phyloP scores from a whole-genome alignment of 2,329 filamentous ascomycete genomes.

The Arthrinium puccinioides region DNA sequence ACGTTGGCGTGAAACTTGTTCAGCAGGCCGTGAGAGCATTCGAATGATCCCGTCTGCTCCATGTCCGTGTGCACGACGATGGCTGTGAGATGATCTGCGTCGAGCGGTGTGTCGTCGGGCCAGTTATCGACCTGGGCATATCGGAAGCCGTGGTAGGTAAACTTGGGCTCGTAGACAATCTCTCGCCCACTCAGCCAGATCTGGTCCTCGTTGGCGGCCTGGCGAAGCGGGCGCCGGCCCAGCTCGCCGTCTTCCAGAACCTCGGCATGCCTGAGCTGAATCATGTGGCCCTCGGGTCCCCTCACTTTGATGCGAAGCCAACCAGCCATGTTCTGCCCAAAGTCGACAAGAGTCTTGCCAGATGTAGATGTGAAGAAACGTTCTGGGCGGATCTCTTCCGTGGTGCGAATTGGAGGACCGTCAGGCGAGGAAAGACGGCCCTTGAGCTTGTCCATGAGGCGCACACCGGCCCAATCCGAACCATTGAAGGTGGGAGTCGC shows the following conservation, averaged over 20 bases:
- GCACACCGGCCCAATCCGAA: slow-evolving; percentile 20
- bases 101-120: slow-evolving; percentile 8
- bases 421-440: slow-evolving; percentile 21
- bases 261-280: slow-evolving; percentile 44
- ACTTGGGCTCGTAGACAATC: slow-evolving; percentile 29
- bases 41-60: slow-evolving; percentile 35
- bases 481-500: slow-evolving; percentile 30
- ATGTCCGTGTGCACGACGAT: slow-evolving; percentile 14
- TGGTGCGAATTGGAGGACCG: slow-evolving; percentile 22
- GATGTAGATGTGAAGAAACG: slow-evolving; percentile 21
- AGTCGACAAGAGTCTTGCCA: slow-evolving; percentile 42
- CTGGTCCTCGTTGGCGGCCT: background rate
- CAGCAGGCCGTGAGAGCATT: slow-evolving; percentile 39
- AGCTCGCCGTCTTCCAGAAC: slow-evolving; percentile 41
- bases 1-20: slow-evolving; percentile 48
- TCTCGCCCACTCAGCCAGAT: too few species aligned
- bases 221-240: slow-evolving; percentile 9
- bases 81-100: slow-evolving; percentile 4
- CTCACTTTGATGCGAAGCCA: slow-evolving; percentile 23
- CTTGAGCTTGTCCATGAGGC: slow-evolving; percentile 12
- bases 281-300: slow-evolving; percentile 26
- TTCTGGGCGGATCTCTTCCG: slow-evolving; percentile 16
- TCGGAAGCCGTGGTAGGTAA: slow-evolving; percentile 41
- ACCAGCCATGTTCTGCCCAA: slow-evolving; percentile 42
- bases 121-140: slow-evolving; percentile 34